A percentile compares a stretch with the other conserved stretches of the same genome.
phyloP scores from a whole-genome alignment of 1,139 yeast genomes.

The Blastobotrys capitulatus region DNA sequence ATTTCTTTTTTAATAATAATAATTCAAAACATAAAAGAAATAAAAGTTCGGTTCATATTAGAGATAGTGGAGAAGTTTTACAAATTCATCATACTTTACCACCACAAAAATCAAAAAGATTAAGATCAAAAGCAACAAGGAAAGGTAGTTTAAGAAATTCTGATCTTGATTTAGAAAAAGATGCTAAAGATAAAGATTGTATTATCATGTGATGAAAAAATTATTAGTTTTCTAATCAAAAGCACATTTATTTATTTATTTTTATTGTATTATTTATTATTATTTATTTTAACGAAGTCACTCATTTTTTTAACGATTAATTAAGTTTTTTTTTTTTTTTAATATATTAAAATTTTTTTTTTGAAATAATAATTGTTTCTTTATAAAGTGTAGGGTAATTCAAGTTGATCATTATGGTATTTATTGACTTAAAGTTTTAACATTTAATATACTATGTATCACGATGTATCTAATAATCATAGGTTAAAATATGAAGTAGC shows the following conservation, averaged over 20 bases:
- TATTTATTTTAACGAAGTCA: conserved; percentile 1
- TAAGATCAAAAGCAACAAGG: conserved; percentile 10
- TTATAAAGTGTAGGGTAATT: too few species aligned
- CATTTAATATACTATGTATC: too few species aligned
- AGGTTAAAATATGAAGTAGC: too few species aligned
- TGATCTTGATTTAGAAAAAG: conserved; percentile 1
- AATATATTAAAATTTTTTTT: too few species aligned
- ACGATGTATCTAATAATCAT: too few species aligned
- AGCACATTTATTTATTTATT: not conserved
- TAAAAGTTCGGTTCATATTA: not conserved
- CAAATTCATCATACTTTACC: conserved; percentile 10
- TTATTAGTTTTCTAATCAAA: not conserved
- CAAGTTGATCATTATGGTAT: too few species aligned
- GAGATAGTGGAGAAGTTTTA: not conserved
- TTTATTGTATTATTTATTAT: too few species aligned
- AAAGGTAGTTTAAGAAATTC: conserved; percentile 6
- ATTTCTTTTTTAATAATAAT: not conserved
- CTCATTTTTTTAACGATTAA: not conserved
- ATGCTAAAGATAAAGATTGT: conserved; percentile 19
- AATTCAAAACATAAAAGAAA: not conserved
- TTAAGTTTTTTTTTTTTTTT: not conserved
- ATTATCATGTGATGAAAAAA: conserved; percentile 22
- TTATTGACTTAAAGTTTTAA: too few species aligned
- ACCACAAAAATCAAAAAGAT: conserved; percentile 7
- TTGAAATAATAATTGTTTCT: too few species aligned